Evolutionary conservation across 768 basidiomycete genomes (phyloP).

Genomic region (Suillus hirtellus): DNA sequence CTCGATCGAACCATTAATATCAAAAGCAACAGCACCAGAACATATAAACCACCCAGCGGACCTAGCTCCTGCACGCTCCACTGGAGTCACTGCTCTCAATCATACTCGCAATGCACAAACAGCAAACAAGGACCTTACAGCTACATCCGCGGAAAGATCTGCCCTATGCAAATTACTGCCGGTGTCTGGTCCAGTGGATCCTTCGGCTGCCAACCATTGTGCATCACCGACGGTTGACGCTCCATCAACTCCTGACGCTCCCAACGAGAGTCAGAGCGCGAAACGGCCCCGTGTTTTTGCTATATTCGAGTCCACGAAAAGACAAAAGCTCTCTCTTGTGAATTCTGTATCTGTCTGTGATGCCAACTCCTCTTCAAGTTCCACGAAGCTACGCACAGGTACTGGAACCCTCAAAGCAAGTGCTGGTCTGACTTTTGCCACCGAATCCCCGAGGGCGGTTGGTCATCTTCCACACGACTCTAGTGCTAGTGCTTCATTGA

Average conservation of each 20-base stretch:
- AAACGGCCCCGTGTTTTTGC: constrained; percentile 3
- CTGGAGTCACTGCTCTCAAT: not conserved
- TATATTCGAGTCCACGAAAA: not conserved
- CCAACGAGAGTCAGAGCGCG: not conserved
- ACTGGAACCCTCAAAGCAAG: not conserved
- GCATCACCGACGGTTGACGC: not conserved
- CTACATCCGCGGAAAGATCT: not conserved
- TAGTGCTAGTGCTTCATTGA: not conserved
- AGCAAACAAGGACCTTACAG: not conserved
- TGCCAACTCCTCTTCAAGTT: not conserved
- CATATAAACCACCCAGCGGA: not conserved
- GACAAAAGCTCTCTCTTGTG: not conserved
- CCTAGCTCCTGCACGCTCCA: not conserved
- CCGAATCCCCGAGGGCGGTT: not conserved
- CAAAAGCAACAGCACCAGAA: not conserved
- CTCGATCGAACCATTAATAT: not conserved
- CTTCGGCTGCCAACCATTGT: not conserved
- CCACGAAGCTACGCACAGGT: not conserved
- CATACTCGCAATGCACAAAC: not conserved
- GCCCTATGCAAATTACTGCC: not conserved
- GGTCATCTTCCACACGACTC: not conserved
- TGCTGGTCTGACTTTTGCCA: not conserved
- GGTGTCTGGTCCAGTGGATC: not conserved
- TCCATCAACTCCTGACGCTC: not conserved
- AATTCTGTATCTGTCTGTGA: not conserved